Conservation (phyloP, 495 filamentous ascomycete genomes). For the Penicillium maclennaniae region DNA sequence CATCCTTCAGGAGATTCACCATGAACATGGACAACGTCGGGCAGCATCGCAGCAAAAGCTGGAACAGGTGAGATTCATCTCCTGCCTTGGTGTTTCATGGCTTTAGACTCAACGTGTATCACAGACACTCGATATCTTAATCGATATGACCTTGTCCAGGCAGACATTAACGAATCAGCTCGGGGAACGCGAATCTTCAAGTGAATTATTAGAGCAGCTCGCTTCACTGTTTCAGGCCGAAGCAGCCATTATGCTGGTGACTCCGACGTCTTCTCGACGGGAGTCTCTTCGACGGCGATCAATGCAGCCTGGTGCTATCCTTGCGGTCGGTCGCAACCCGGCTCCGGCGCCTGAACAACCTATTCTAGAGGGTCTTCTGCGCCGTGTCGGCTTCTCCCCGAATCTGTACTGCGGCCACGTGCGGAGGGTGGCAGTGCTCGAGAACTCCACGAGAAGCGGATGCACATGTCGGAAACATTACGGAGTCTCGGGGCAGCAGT, state of each 20-base stretch:
- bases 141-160: constrained; percentile 36
- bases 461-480: constrained; percentile 26
- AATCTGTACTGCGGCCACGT: constrained; percentile 28
- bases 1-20: constrained; percentile 43
- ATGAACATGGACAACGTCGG: constrained; percentile 30
- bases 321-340: constrained; percentile 15
- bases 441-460: constrained; percentile 30
- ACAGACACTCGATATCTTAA: constrained; percentile 32
- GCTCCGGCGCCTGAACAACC: constrained; percentile 21
- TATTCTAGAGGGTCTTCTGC: constrained; percentile 33
- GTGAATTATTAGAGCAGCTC: constrained; percentile 35
- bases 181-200: constrained; percentile 33
- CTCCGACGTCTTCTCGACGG: constrained; percentile 25
- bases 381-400: constrained; percentile 36
- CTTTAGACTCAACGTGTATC: constrained; percentile 5
- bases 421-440: constrained; percentile 16
- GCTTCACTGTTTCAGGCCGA: constrained; percentile 32
- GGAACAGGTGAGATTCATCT: constrained; percentile 27
- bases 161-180: constrained; percentile 28
- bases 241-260: constrained; percentile 19
- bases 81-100: not conserved
- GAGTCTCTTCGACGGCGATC: constrained; percentile 33
- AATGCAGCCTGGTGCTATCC: constrained; percentile 15
- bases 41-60: constrained; percentile 31
- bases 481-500: constrained; percentile 24